Evolutionary conservation across 306 rosid genomes (phyloP).

Genomic region (Potentilla sterilis): DNA sequence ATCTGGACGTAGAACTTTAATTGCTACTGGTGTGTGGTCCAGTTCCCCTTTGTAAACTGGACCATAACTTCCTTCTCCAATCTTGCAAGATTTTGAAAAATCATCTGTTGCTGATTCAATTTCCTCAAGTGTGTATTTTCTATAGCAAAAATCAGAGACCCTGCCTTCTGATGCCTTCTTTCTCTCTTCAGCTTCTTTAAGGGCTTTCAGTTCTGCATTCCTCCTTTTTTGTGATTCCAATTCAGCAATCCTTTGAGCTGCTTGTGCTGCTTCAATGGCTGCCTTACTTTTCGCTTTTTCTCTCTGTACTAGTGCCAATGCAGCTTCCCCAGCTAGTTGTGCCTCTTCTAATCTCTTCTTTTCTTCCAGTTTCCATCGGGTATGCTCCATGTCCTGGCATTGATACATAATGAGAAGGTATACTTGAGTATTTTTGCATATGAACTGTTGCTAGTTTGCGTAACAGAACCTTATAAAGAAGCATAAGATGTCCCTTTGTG

Average conservation of each 20-base stretch:
- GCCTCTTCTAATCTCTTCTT: conserved; percentile 53
- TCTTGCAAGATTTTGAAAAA: conserved; percentile 44
- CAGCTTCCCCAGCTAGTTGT: conserved; percentile 49
- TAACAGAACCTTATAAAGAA: neutral
- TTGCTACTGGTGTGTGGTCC: conserved; percentile 76
- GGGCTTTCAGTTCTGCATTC: conserved; percentile 40
- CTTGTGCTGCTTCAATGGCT: conserved; percentile 67
- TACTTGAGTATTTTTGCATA: neutral
- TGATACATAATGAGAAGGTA: conserved; percentile 2
- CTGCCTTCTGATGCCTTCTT: conserved; percentile 13
- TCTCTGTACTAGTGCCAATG: conserved; percentile 54
- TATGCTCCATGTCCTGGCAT: conserved; percentile 60
- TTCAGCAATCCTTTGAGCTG: conserved; percentile 50
- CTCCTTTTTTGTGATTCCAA: conserved; percentile 60
- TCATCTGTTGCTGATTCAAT: conserved; percentile 60
- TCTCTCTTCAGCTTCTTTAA: conserved; percentile 38
- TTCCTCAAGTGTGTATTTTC: conserved; percentile 67
- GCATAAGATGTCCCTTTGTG: neutral
- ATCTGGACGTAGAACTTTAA: conserved; percentile 73
- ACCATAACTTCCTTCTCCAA: conserved; percentile 91
- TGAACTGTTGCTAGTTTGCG: neutral
- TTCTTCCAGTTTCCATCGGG: conserved; percentile 66
- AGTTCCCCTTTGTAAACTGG: conserved; percentile 68
- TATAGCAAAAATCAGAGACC: conserved; percentile 38
- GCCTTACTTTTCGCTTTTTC: conserved; percentile 55